phyloP scores from a whole-genome alignment of 169 alveolate genomes.

The Perkinsus olseni region DNA sequence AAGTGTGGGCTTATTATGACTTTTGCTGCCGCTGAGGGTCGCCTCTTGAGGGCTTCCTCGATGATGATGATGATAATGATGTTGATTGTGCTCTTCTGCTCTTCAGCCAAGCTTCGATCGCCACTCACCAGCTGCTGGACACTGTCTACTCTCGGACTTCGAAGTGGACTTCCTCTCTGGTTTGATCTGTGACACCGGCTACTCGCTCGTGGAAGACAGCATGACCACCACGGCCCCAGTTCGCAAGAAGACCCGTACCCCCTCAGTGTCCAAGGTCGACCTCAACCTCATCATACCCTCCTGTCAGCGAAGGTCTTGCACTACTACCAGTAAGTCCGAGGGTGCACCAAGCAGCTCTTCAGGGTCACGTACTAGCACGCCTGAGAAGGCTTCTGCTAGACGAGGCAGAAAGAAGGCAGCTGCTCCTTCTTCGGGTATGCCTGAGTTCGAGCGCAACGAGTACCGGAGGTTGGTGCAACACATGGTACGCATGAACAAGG shows the following conservation, averaged over 20 bases:
- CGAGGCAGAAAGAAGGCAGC: not conserved
- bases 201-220: not conserved
- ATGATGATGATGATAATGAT: not conserved
- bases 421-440: not conserved
- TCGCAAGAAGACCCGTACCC: not conserved
- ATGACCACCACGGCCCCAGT: not conserved
- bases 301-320: not conserved
- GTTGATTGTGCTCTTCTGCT: not conserved
- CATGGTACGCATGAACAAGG: not conserved
- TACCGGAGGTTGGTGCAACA: not conserved
- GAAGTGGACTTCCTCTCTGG: not conserved
- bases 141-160: not conserved
- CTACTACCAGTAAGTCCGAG: not conserved
- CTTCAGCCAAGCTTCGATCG: not conserved
- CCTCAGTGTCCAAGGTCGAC: not conserved
- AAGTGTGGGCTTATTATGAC: not conserved
- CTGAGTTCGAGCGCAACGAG: not conserved
- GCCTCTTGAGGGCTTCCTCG: not conserved
- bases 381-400: not conserved
- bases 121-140: not conserved
- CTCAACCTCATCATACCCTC: conserved; percentile 1
- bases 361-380: not conserved
- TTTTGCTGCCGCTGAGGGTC: not conserved
- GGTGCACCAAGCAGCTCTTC: not conserved
- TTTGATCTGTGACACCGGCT: conserved; percentile 1